Conservation (phyloP, 2,329 filamentous ascomycete species). For the Fusarium sp. region DNA sequence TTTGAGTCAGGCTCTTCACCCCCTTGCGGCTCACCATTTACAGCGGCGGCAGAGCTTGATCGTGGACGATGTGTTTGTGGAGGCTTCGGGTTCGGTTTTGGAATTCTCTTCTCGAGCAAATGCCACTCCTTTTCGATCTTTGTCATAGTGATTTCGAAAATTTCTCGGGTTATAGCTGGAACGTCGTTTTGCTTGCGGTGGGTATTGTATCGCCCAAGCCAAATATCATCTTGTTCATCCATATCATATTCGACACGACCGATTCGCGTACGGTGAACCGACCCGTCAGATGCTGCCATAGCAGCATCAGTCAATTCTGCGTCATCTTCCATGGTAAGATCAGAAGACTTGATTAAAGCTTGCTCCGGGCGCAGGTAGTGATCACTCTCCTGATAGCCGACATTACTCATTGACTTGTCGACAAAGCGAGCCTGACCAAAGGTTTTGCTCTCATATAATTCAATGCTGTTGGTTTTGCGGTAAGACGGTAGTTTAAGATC, state of each 20-base stretch:
- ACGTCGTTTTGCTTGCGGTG: conserved; percentile 77
- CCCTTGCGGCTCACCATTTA: conserved; percentile 85
- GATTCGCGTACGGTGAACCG: conserved; percentile 54
- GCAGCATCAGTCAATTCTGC: conserved; percentile 52
- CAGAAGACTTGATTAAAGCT: conserved; percentile 71
- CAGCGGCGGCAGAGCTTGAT: conserved; percentile 91
- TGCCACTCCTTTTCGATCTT: conserved; percentile 99
- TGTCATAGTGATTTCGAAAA: conserved; percentile 97
- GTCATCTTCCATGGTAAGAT: conserved; percentile 68
- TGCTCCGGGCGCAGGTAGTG: conserved; percentile 81
- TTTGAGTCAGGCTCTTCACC: conserved; percentile 97
- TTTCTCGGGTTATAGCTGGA: conserved; percentile 86
- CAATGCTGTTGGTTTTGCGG: conserved; percentile 79
- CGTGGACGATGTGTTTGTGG: conserved; percentile 92
- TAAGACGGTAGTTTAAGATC: conserved; percentile 80
- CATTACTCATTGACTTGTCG: conserved; percentile 93
- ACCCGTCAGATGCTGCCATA: conserved; percentile 43
- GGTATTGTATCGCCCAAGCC: conserved; percentile 85
- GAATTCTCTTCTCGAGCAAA: conserved; percentile 92
- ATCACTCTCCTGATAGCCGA: conserved; percentile 95
- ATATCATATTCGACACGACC: conserved; percentile 98
- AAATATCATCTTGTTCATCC: conserved; percentile 98
- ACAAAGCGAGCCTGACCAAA: conserved; percentile 90
- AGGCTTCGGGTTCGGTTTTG: conserved; percentile 95
- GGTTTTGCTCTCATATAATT: conserved; percentile 83